Conservation (phyloP, 2,329 filamentous ascomycete genomes). For the Neurospora sp. region DNA sequence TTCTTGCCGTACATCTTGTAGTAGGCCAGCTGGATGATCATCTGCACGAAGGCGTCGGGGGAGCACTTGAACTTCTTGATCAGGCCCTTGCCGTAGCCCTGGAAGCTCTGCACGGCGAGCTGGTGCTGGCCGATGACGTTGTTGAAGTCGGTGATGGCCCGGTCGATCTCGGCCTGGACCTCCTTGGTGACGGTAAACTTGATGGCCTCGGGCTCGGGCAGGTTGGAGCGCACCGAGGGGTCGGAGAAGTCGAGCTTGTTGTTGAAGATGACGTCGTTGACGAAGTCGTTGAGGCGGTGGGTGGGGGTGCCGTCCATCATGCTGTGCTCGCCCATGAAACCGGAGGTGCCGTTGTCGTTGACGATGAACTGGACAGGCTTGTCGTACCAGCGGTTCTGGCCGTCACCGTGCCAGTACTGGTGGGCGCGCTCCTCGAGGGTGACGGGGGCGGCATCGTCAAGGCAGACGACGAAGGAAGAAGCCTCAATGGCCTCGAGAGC, state of each 20-base stretch:
- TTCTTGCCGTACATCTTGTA: slow-evolving; percentile 99
- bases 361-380: slow-evolving; percentile 97
- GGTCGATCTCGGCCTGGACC: slow-evolving; percentile 67
- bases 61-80: slow-evolving; percentile 99
- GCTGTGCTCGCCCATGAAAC: slow-evolving; percentile 97
- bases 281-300: slow-evolving; percentile 90
- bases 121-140: slow-evolving; percentile 80
- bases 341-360: slow-evolving; percentile 95
- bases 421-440: slow-evolving; percentile 92
- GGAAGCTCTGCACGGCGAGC: slow-evolving; percentile 87
- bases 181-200: slow-evolving; percentile 69
- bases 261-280: slow-evolving; percentile 84
- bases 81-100: slow-evolving; percentile 93
- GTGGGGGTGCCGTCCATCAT: slow-evolving; percentile 99
- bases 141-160: slow-evolving; percentile 69
- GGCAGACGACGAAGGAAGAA: slow-evolving; percentile 81
- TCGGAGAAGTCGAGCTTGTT: slow-evolving; percentile 89
- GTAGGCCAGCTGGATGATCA: slow-evolving; percentile 97
- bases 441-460: slow-evolving; percentile 84
- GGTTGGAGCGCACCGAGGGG: slow-evolving; percentile 65
- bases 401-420: slow-evolving; percentile 98
- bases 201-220: slow-evolving; percentile 71
- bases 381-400: slow-evolving; percentile 92
- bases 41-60: slow-evolving; percentile 94
- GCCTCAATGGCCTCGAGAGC: slow-evolving; percentile 77